A percentile compares a stretch with the other conserved stretches of the same genome.
phyloP scores from a whole-genome alignment of 139 green algal species.

The Chlorella vulgaris region DNA sequence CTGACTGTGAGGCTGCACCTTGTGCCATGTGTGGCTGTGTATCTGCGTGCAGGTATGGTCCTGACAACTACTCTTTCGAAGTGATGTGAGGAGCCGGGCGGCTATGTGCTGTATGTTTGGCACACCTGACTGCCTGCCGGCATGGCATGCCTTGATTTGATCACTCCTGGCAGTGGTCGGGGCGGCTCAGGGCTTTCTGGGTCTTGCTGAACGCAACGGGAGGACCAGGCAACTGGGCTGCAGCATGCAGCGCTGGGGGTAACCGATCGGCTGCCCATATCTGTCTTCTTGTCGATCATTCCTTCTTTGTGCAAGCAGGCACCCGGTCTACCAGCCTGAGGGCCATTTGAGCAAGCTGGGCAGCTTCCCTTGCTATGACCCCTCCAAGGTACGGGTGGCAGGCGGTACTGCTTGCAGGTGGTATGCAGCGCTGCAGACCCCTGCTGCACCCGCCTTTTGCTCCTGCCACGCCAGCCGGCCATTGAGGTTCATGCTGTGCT shows the following conservation, averaged over 20 bases:
- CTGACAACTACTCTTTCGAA: constrained; percentile 17
- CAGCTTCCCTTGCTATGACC: constrained; percentile 45
- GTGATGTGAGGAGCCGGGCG: background rate
- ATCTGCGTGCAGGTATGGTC: background rate
- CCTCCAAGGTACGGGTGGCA: constrained; percentile 36
- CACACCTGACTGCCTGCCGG: too few relatives aligned
- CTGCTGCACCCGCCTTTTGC: background rate
- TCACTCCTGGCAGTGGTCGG: too few relatives aligned
- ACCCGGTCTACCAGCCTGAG: constrained; percentile 26
- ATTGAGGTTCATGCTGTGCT: background rate
- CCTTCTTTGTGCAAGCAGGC: background rate
- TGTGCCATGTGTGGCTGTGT: too few relatives aligned
- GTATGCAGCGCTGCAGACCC: background rate
- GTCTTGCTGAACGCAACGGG: too few relatives aligned
- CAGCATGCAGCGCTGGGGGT: background rate
- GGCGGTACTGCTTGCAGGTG: too few relatives aligned
- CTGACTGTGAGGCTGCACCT: too few relatives aligned
- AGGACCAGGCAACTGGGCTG: too few relatives aligned
- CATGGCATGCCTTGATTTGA: too few relatives aligned
- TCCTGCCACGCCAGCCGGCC: background rate
- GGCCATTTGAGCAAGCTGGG: constrained; percentile 33
- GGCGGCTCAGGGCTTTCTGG: too few relatives aligned
- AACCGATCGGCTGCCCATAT: background rate
- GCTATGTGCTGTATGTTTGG: too few relatives aligned
- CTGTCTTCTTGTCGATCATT: too few relatives aligned